Base-by-base conservation (phyloP, 2,329 filamentous ascomycete genomes). In the Didymella segeticola region DNA sequence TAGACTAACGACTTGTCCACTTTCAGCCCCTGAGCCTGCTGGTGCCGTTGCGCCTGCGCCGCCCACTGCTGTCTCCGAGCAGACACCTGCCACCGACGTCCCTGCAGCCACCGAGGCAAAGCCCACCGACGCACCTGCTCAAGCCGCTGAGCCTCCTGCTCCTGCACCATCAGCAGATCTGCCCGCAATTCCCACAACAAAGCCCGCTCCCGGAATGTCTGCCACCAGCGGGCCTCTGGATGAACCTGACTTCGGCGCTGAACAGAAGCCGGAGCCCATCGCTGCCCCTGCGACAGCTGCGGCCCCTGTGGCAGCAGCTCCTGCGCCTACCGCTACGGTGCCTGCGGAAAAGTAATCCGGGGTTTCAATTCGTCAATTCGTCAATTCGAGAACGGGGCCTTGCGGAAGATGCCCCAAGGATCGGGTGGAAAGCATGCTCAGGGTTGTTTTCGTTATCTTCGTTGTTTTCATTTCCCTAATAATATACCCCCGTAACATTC, bases 151-250 rank as follows among this genome's bases (percentile, higher is more conserved):
- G n/a, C 30, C 46, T 17, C 22, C 45, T n/a, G 52, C 47, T 34
- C 43, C 49, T 30, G 56, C 59, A n/a, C 41, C 56, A 46, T 33
- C 52, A 5, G 49, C 53, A 17, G 42, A 47, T 4, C 38, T 51
- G 10, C 53, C 53, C 19, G 38, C 26, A 2, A 48, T 71, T 33
- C 69, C 72, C 4, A 48, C 62, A 7, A 58, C 57, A 11, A 63
- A 68, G 56, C 64, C 67, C 20, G 71, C 70, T 19, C 69, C 69
- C 15, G 72, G 72, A 27, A 75, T 75, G 73, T 74, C 70, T 29
- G 73, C 73, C 11, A 76, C 73, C 9, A 74, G 70, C 27, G 73
- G 73, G 14, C 73, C 73, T 9, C 53, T 76, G 63, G 71, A 73
- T 20, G 63, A 72, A 43, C 66, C 65, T 22, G 62, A 67, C 47